Evolutionary conservation across 2,329 filamentous ascomycete species (phyloP), one percentile per base, ranked within the genome.

Genomic region (Lasiodiplodia gonubiensis): DNA sequence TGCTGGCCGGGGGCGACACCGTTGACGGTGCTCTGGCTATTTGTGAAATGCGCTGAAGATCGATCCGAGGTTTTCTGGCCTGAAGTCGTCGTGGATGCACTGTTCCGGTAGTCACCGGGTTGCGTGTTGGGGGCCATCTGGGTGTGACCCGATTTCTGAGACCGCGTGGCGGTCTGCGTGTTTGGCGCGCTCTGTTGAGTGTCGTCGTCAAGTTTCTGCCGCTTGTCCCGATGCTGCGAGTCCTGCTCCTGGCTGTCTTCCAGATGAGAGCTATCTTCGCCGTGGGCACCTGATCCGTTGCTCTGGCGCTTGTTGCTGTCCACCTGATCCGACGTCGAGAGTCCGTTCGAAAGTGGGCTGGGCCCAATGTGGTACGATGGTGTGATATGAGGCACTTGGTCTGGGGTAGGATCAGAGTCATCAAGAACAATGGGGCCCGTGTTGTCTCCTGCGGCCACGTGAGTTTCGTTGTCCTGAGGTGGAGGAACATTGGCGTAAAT

Each of bases 41-140:
- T 90, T 76, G 86, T 86, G 70, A 87, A 85, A 2, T 86, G 88
- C 1, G 87, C 89, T 14, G 89, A 81, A 66, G 75, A 89, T 6
- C 88, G 86, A 69, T 91, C 89, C 0, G 92, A 92, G 2, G 92
- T 94, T 77, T 88, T 89, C 80, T 97, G 95, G n/a, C 89, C 88
- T 3, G 88, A 90, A 25, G 89, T 89, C 1, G 94, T 97, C 1
- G 94, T 96, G 2, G 93, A 97, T 1, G 93, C 94, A 74, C 97
- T 93, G 73, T 98, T 97, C 64, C 89, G 81, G 68, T 88, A 89
- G 86, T 89, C 86, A 25, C 82, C 81, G 18, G 84, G 80, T 74
- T 88, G 84, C 37, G 87, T 87, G 68, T 86, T 85, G 14, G 83
- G 83, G 10, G 83, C 82, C 80, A 89, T 84, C 25, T 86, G 86